Evolutionary conservation across 768 basidiomycete genomes (phyloP).

Genomic region (Tulasnella sp.): DNA sequence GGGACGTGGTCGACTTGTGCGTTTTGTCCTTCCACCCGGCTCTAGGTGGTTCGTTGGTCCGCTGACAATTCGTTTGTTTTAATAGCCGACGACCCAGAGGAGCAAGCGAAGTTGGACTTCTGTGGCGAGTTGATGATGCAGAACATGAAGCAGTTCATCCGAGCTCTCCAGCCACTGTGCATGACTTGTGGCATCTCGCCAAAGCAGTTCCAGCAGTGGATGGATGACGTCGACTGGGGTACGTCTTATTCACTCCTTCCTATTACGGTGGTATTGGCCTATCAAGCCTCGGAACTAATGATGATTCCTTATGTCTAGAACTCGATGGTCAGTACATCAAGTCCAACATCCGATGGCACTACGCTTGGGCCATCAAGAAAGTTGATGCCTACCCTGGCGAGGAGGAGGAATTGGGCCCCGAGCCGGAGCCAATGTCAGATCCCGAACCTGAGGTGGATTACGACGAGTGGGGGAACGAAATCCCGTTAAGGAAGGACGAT

Average conservation of each 20-base stretch:
- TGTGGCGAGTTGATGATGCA: background rate
- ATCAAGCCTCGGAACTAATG: no score
- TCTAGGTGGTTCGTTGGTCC: background rate
- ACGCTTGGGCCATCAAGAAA: slow-evolving; percentile 9
- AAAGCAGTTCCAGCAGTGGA: no score
- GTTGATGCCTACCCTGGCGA: background rate
- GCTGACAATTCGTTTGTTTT: no score
- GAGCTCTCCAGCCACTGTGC: background rate
- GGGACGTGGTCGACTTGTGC: slow-evolving; percentile 2
- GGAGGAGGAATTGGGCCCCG: background rate
- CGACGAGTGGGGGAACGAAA: no score
- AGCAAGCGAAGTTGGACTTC: background rate
- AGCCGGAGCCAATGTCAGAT: no score
- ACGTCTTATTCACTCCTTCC: no score
- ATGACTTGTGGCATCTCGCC: no score
- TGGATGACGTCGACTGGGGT: no score
- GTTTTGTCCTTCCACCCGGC: background rate
- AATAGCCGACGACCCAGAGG: slow-evolving; percentile 2
- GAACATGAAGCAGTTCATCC: background rate
- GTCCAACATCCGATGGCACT: background rate
- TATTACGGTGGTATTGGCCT: no score
- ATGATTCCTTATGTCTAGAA: background rate
- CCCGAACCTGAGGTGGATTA: no score
- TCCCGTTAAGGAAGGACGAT: no score
- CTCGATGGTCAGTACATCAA: background rate